Base-by-base conservation (phyloP, 2,329 filamentous ascomycete genomes). In the Alternaria consortialis region DNA sequence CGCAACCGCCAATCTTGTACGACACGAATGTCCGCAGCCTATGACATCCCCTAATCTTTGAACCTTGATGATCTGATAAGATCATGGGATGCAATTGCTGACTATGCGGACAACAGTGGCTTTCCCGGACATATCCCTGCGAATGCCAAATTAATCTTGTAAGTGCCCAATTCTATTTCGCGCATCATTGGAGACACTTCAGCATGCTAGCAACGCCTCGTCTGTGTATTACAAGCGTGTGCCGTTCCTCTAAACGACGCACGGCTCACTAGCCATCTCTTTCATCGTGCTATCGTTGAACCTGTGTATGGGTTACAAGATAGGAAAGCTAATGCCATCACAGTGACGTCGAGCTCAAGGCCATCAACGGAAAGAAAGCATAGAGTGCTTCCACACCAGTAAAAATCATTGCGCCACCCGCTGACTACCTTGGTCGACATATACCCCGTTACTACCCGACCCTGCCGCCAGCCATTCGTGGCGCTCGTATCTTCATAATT, bases 61-160 rank as follows among this genome's bases (percentile, higher is more conserved):
- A 20, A 56, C 17, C 34, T 42, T n/a, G 46, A 64, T 48, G 48
- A 60, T 60, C 44, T 57, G 55, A 65, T 63, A 42, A 62, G n/a
- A 59, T 32, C n/a, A 31, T 34, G 42, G n/a, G 47, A 12, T 40
- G 43, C 53, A 48, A 50, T 39, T 40, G 68, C 74, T 77, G 58
- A 76, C 68, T 17, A 53, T 34, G 46, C 31, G 44, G 56, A 50
- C 34, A 42, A 48, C 60, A 93, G 91, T 70, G 93, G 92, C 57
- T 95, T 94, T 83, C 88, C 90, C 34, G 89, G 88, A 58, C 84
- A 89, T 73, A 96, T 97, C 65, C 93, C 93, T 63, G 80, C 88
- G 39, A 87, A 90, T 72, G 83, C 92, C n/a, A 88, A 85, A 67
- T 85, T 97, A 64, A 86, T 96, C 82, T 96, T 96, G 92, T 95